Base-by-base conservation (phyloP, 2,329 filamentous ascomycete species). In the Magnaporthales sp. region DNA sequence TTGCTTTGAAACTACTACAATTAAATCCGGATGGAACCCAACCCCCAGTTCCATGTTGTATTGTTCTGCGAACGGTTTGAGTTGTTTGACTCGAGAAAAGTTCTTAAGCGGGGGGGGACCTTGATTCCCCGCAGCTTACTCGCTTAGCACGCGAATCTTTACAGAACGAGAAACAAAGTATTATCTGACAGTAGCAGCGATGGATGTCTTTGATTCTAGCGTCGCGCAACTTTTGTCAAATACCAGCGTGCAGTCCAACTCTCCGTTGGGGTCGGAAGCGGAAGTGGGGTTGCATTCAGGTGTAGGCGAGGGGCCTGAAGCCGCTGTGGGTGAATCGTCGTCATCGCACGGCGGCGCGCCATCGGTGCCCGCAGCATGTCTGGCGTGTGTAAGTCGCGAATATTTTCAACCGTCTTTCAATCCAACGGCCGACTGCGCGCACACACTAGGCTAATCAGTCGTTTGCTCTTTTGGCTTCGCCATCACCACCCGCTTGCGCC, bases 371-470 rank as follows among this genome's bases (percentile, higher is more conserved):
- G 62, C 27, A 61, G 69, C 29, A 26, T 31, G 10, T 68, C 66
- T 66, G 32, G 62, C 38, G 66, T 67, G 9, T 27, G 65, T 51
- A 62, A 62, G 11, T 73, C 73, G 22, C 24, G 27, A 11, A 58
- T 26, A 26, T 13, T 8, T 24, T n/a, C n/a, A n/a, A n/a, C n/a
- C n/a, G n/a, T n/a, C n/a, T n/a, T n/a, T n/a, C n/a, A n/a, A n/a
- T n/a, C n/a, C n/a, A n/a, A n/a, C n/a, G n/a, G n/a, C n/a, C n/a
- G n/a, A n/a, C n/a, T n/a, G n/a, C n/a, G n/a, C n/a, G n/a, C n/a
- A n/a, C n/a, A n/a, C n/a, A n/a, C n/a, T n/a, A n/a, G 15, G 38
- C 38, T 46, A 46, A 46, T 46, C 5, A 4, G 38, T 46, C n/a
- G 19, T 13, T 46, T 46, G 15, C 2, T 46, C 15, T 46, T 13